Evolutionary conservation across 441 rosid species (phyloP), one percentile per base, ranked within the genome.

Genomic region (Metrosideros polymorpha): DNA sequence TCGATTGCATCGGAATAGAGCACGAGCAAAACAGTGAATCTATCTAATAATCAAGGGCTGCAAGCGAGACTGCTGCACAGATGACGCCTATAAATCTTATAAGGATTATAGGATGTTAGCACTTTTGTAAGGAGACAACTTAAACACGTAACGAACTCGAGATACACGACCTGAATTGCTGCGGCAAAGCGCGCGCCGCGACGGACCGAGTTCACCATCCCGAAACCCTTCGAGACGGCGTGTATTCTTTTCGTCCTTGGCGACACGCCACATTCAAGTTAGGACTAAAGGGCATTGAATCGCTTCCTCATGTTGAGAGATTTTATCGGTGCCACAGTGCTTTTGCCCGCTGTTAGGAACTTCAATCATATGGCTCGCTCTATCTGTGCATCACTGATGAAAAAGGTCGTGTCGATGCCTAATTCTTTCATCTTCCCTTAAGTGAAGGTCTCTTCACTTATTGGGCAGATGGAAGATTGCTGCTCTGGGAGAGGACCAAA

Each of bases 181-280:
- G 30, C 4, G 39, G 12, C 1, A 3, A 29, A 59, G 2, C 12
- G 6, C 7, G 10, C 5, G 3, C 1, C 3, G 3, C 3, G 6
- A 7, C 13, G 1, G 42, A 61, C 24, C 3, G 4, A 17, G 53
- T 9, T 61, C 42, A 30, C 24, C 42, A 30, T 61, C 75, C 32
- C 22, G 30, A 0, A 61, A 17, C 24, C 12, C 1, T 7, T 30
- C 7, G 2, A 61, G 6, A 30, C 5, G 12, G 7, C 1, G 1
- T 1, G 4, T 61, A 17, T 61, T 61, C 24, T 7, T 15, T 17
- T 30, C 12, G 5, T 30, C 30, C 17, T 61, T 61, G 6, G 2
- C 3, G 39, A 15, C 39, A 61, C 22, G 75, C 39, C 42, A 7
- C 42, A 1, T 17, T 9, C 12, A 30, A 61, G 24, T 61, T 61